phyloP scores from a whole-genome alignment of 2,329 filamentous ascomycete genomes.

The Trichoderma hamatum region DNA sequence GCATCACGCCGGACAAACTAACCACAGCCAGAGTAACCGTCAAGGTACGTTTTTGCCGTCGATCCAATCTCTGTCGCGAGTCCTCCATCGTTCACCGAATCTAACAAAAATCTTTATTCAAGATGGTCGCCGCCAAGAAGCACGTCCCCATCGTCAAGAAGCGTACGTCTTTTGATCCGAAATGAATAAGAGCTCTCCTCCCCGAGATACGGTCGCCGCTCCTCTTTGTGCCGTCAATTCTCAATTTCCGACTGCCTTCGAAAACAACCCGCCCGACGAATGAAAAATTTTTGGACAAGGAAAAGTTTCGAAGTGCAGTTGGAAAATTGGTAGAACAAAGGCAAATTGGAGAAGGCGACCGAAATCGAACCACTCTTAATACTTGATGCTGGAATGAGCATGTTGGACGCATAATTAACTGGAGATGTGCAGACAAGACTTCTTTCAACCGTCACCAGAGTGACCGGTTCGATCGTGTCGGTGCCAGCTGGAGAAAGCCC shows the following conservation, averaged over 20 bases:
- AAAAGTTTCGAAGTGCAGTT: constrained; percentile 20
- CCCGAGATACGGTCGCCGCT: constrained; percentile 6
- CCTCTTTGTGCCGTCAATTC: constrained; percentile 1
- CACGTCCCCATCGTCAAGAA: constrained; percentile 99
- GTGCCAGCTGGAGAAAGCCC: constrained; percentile 94
- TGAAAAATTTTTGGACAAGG: not conserved
- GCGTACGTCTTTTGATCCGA: constrained; percentile 68
- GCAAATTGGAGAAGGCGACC: not conserved
- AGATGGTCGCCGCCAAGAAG: constrained; percentile 99
- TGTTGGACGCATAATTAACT: constrained; percentile 43
- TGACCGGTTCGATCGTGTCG: constrained; percentile 94
- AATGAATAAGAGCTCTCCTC: not conserved
- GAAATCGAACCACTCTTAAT: not conserved
- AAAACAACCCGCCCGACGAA: constrained; percentile 2
- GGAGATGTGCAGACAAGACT: constrained; percentile 71
- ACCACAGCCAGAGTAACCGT: constrained; percentile 44
- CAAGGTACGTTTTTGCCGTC: constrained; percentile 41
- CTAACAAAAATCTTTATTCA: constrained; percentile 39
- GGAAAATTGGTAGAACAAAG: constrained; percentile 4
- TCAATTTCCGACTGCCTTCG: constrained; percentile 16
- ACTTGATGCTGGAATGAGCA: not conserved
- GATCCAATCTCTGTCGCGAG: constrained; percentile 12
- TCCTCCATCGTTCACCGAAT: not conserved
- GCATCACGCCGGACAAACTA: constrained; percentile 42
- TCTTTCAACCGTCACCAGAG: constrained; percentile 97